A percentile compares a stretch with the other conserved stretches of the same genome.
Evolutionary conservation across 2,329 filamentous ascomycete species (phyloP).

Genomic region (Alternaria sp.): DNA sequence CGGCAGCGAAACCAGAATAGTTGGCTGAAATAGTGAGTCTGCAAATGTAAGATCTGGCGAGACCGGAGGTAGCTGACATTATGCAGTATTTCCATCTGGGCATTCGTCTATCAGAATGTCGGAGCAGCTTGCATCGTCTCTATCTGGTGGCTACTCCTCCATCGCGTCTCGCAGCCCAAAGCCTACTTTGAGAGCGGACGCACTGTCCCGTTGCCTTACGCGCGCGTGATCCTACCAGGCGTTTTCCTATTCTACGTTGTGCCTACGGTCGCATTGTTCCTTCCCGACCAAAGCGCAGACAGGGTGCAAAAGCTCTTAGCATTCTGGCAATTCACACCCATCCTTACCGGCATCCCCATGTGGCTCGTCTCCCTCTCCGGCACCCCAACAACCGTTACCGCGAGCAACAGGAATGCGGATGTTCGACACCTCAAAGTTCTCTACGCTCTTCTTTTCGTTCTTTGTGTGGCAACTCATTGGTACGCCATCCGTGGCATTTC

Average conservation of each 20-base stretch:
- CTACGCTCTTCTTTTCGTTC: conserved; percentile 11
- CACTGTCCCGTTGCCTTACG: conserved; percentile 18
- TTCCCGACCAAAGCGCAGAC: conserved; percentile 2
- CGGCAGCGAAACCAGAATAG: conserved; percentile 19
- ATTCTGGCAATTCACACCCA: conserved; percentile 21
- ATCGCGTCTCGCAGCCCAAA: conserved; percentile 13
- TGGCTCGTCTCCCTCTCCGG: conserved; percentile 19
- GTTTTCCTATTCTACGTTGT: conserved; percentile 16
- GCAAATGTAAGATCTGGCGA: neutral
- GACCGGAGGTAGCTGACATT: neutral
- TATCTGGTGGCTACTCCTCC: conserved; percentile 19
- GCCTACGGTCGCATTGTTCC: conserved; percentile 19
- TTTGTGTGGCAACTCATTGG: conserved; percentile 14
- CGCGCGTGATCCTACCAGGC: conserved; percentile 16
- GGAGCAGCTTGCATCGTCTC: conserved; percentile 18
- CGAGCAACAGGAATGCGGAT: conserved; percentile 16
- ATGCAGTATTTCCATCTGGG: conserved; percentile 13
- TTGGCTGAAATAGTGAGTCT: conserved; percentile 26
- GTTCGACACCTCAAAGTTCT: conserved; percentile 14
- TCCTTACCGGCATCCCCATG: conserved; percentile 21
- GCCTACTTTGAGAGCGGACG: conserved; percentile 23
- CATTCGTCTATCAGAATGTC: conserved; percentile 22
- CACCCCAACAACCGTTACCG: neutral
- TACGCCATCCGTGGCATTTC: conserved; percentile 17
- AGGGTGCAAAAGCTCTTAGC: conserved; percentile 14